Evolutionary conservation across 768 basidiomycete species (phyloP).

Genomic region (Exsudoporus frostii): DNA sequence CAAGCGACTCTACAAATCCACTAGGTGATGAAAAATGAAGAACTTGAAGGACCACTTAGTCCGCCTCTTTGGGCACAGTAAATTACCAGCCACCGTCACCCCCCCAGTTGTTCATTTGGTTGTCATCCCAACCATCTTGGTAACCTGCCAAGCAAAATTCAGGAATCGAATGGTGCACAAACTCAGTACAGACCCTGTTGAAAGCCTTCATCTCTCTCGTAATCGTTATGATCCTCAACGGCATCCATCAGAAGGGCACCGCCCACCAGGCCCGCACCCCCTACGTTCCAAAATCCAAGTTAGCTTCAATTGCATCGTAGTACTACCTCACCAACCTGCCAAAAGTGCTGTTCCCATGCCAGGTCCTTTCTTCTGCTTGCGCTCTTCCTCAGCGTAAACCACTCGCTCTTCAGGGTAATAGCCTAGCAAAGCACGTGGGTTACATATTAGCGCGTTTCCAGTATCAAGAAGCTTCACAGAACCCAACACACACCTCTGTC

Average conservation of each 20-base stretch:
- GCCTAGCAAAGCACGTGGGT: conserved; percentile 19
- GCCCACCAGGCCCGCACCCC: conserved; percentile 64
- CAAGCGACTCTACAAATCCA: conserved; percentile 18
- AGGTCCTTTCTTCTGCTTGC: conserved; percentile 42
- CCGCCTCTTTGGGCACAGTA: not conserved
- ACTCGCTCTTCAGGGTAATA: conserved; percentile 32
- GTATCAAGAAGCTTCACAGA: not conserved
- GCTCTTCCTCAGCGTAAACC: conserved; percentile 38
- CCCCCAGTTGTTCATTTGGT: not conserved
- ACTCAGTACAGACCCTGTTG: conserved; percentile 32
- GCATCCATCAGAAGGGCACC: conserved; percentile 55
- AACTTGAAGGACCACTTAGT: not conserved
- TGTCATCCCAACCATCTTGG: conserved; percentile 21
- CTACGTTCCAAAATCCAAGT: conserved; percentile 28
- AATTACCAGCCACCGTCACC: conserved; percentile 10
- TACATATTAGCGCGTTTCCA: not conserved
- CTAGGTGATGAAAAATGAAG: not conserved
- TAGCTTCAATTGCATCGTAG: not conserved
- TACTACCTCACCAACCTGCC: conserved; percentile 37
- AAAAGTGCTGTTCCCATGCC: conserved; percentile 48
- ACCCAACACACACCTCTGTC: conserved; percentile 21
- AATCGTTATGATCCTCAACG: conserved; percentile 41
- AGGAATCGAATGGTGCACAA: conserved; percentile 1
- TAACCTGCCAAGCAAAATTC: conserved; percentile 28
- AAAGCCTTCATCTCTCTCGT: conserved; percentile 31